Evolutionary conservation across 1,284 basidiomycete genomes (phyloP).

Genomic region (Binderoboletus segoi): DNA sequence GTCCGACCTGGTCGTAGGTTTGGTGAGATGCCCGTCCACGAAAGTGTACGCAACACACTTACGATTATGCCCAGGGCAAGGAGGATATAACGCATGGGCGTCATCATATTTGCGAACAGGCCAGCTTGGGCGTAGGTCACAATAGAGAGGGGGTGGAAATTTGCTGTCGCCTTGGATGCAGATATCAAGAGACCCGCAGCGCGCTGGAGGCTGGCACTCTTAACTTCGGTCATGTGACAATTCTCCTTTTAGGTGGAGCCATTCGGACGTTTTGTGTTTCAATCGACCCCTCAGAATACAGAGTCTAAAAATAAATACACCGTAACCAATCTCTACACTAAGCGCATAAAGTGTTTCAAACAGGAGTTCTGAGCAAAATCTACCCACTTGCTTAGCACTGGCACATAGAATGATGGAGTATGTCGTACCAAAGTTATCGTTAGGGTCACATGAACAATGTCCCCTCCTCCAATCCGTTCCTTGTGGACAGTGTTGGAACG

Average conservation of each 20-base stretch:
- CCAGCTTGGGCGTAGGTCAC: neutral
- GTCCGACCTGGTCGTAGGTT: conserved; percentile 51
- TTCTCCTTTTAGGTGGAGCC: neutral
- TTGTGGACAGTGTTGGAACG: conserved; percentile 66
- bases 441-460: conserved; percentile 52
- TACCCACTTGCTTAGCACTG: conserved; percentile 24
- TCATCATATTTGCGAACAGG: conserved; percentile 63
- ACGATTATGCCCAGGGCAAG: conserved; percentile 69
- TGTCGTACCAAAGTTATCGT: conserved; percentile 51
- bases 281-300: neutral
- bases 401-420: neutral
- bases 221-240: conserved; percentile 16
- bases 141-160: neutral
- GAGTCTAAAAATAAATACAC: conserved; percentile 2
- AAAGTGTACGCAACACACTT: conserved; percentile 28
- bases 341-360: conserved; percentile 39
- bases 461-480: conserved; percentile 48
- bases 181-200: neutral
- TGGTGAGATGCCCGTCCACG: conserved; percentile 6
- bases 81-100: conserved; percentile 72
- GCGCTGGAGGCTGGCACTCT: neutral
- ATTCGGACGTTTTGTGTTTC: neutral
- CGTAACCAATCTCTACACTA: conserved; percentile 16
- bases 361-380: conserved; percentile 52
- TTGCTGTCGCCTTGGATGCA: neutral